phyloP scores from a whole-genome alignment of 2,329 filamentous ascomycete species.

The Pseudogymnoascus verrucosus region DNA sequence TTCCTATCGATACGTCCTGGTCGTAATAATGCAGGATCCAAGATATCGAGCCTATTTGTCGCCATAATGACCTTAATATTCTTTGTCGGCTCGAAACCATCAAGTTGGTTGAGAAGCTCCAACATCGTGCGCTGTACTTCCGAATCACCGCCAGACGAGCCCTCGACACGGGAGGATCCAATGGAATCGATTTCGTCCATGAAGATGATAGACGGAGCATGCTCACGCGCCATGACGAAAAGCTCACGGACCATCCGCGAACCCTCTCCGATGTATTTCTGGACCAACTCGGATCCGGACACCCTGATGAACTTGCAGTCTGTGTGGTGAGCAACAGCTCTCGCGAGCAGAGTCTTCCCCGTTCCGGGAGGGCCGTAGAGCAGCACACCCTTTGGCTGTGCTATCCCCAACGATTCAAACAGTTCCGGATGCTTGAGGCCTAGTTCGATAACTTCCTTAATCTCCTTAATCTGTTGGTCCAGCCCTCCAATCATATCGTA shows the following conservation, averaged over 20 bases:
- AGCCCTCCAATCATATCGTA: constrained; percentile 99
- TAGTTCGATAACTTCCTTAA: constrained; percentile 99
- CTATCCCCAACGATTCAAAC: constrained; percentile 97
- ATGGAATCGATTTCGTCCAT: constrained; percentile 99
- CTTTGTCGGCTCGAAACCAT: constrained; percentile 98
- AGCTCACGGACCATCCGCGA: constrained; percentile 97
- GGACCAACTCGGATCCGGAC: constrained; percentile 89
- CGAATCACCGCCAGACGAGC: constrained; percentile 88
- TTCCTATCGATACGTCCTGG: constrained; percentile 98
- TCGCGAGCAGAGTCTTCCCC: constrained; percentile 88
- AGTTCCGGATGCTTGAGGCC: constrained; percentile 97
- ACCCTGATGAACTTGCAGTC: constrained; percentile 99
- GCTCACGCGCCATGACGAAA: constrained; percentile 98
- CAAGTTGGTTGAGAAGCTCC: constrained; percentile 94
- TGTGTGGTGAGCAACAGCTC: constrained; percentile 95
- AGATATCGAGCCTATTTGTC: constrained; percentile 93
- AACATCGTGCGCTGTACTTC: constrained; percentile 99
- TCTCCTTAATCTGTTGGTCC: constrained; percentile 99
- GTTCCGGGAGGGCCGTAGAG: constrained; percentile 96
- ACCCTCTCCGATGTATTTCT: constrained; percentile 98
- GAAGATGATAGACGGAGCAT: constrained; percentile 98
- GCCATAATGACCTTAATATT: constrained; percentile 99
- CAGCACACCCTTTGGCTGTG: constrained; percentile 93
- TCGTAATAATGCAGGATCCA: constrained; percentile 87
- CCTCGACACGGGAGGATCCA: constrained; percentile 92